Evolutionary conservation across 495 filamentous ascomycete genomes (phyloP).

Genomic region (Xylaria curta): DNA sequence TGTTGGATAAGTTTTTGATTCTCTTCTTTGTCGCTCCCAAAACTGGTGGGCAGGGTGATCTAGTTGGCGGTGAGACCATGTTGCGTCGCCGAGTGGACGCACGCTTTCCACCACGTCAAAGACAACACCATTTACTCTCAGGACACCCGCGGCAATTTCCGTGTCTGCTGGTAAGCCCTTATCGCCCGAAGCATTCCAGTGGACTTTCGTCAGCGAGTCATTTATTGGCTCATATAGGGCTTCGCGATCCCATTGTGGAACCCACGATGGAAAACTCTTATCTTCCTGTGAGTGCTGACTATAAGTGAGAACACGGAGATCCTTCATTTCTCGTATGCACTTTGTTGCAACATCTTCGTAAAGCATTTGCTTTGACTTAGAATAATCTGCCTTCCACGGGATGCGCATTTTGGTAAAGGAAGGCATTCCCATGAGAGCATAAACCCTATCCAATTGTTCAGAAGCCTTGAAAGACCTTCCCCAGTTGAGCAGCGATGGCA

Average conservation of each 20-base stretch:
- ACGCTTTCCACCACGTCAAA: background rate
- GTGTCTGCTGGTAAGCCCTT: background rate
- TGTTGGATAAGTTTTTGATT: background rate
- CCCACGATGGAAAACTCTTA: background rate
- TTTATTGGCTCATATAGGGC: background rate
- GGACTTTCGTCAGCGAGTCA: background rate
- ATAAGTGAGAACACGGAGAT: conserved; percentile 1
- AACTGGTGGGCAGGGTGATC: background rate
- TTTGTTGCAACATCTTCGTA: background rate
- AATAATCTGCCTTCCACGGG: background rate
- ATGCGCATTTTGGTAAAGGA: background rate
- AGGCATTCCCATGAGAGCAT: background rate
- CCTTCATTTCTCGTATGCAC: background rate
- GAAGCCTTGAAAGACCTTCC: background rate
- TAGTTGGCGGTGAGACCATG: background rate
- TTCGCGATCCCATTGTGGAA: background rate
- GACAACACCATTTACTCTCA: background rate
- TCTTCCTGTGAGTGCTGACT: background rate
- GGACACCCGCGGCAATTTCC: background rate
- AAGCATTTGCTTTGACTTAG: background rate
- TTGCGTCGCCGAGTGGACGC: background rate
- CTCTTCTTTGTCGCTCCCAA: background rate
- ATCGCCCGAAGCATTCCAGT: background rate
- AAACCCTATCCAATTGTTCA: background rate
- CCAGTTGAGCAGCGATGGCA: background rate